Evolutionary conservation across 2,329 filamentous ascomycete genomes (phyloP), one percentile per base, ranked within the genome.

Genomic region (Microcyclospora tardicrescens): DNA sequence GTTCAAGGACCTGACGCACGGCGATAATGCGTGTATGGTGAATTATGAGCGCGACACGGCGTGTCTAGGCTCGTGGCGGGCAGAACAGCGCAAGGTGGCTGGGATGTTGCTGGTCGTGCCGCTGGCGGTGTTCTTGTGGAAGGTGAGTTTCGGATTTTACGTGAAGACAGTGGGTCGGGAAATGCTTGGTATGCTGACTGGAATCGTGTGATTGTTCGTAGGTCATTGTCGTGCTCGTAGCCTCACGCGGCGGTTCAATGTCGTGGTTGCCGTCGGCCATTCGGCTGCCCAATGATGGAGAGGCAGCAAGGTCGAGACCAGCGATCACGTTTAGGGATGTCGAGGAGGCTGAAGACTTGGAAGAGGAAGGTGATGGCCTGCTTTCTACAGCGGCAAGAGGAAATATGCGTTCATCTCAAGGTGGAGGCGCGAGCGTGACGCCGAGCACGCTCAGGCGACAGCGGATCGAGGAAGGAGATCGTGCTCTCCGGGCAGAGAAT

Each of bases 41-140:
- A 57, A 64, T 4, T 75, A 67, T 45, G 62, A 63, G 0, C 62
- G 73, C 24, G 55, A 52, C 0, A 51, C 40, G 11, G 55, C 68
- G 0, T 84, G 79, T 40, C 53, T 67, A 9, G 65, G 41, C 1
- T 64, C 67, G 0, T 83, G 78, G 79, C 67, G 63, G n/a, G 59
- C 55, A 16, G 64, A 69, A 33, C 65, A 79, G 56, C 67, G 69
- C 52, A 62, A 59, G 5, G 66, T 67, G 19, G 69, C 74, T 0
- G 71, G 72, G 0, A 50, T 77, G 14, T 63, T 77, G 30, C 64
- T 82, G 35, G 64, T 61, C 0, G 67, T 79, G 16, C 69, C 71
- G 1, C 33, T 75, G 0, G 56, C 61, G 0, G 68, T 75, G 5
- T 74, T 70, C 5, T 34, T 74, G 5, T 61, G 78, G 40, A 73